Percentiles rank a stretch among this genome's conserved stretches.
These are phyloP conservation scores for Cercophora newfieldiana DNA, from an alignment of 495 filamentous ascomycete species.

Conservation along the genomic window DNA sequence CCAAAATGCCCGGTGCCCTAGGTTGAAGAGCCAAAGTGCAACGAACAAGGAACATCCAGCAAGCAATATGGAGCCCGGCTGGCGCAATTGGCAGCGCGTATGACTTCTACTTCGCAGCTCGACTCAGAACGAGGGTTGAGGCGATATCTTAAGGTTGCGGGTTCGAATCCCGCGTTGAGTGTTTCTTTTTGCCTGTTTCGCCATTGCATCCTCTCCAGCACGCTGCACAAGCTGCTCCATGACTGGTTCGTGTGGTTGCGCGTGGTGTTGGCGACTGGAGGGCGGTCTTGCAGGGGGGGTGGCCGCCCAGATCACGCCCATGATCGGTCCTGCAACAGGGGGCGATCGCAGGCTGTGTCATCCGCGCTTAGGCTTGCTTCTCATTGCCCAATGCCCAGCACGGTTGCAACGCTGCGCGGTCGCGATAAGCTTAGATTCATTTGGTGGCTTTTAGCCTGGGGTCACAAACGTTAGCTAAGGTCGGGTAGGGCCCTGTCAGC, in stretches of 20 bases:
- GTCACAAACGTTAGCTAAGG: no score
- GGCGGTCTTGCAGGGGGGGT: background rate
- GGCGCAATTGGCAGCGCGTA: background rate
- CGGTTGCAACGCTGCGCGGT: background rate
- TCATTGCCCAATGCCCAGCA: background rate
- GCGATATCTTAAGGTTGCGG: background rate
- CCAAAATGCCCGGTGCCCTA: no score
- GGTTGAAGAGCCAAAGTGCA: background rate
- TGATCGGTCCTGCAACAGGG: constrained; percentile 4
- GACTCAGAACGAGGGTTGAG: background rate
- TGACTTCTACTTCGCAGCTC: background rate
- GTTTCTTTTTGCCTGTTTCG: background rate
- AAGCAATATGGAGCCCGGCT: background rate
- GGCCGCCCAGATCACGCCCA: constrained; percentile 1
- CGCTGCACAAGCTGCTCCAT: no score
- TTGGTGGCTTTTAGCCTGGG: background rate
- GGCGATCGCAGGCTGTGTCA: constrained; percentile 8
- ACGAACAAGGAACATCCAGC: background rate
- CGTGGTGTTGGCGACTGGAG: background rate
- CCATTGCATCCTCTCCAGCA: no score
- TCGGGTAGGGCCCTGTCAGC: background rate
- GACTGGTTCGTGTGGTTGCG: no score
- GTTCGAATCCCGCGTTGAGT: background rate
- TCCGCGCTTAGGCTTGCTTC: background rate
- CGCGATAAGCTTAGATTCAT: background rate